Conservation (phyloP, 352 stramenopile genomes). For the Discostella stelligera region DNA sequence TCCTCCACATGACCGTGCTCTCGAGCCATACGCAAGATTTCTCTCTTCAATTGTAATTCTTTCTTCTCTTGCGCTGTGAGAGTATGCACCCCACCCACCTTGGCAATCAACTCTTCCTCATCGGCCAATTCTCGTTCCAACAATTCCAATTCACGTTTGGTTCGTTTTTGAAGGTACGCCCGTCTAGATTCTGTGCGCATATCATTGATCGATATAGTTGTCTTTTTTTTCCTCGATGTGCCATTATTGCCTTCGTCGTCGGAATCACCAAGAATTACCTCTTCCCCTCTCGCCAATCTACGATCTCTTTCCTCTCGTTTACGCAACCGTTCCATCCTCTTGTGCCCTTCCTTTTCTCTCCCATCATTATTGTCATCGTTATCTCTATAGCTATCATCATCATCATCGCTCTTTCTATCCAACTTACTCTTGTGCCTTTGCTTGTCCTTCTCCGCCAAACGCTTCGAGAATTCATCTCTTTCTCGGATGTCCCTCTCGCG, state of each 20-base stretch:
- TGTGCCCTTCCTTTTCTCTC: conserved; percentile 14
- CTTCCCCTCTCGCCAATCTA: conserved; percentile 43
- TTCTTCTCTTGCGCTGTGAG: conserved; percentile 85
- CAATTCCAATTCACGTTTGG: conserved; percentile 95
- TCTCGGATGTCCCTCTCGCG: conserved; percentile 74
- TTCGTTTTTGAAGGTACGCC: conserved; percentile 96
- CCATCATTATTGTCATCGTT: conserved; percentile 42
- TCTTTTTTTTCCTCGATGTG: conserved; percentile 76
- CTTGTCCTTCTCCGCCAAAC: conserved; percentile 67
- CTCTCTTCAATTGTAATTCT: conserved; percentile 85
- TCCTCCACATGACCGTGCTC: conserved; percentile 68
- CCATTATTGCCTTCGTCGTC: conserved; percentile 4
- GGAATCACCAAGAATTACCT: conserved; percentile 16
- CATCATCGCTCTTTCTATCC: conserved; percentile 28
- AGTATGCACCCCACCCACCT: conserved; percentile 67
- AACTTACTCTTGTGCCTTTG: conserved; percentile 53
- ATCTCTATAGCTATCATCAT: conserved; percentile 37
- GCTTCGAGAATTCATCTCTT: conserved; percentile 78
- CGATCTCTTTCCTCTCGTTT: conserved; percentile 62
- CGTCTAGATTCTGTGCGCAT: conserved; percentile 91
- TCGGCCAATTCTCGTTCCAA: conserved; percentile 87
- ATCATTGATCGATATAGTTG: conserved; percentile 45
- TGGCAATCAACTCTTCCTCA: conserved; percentile 87
- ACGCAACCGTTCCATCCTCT: conserved; percentile 45
- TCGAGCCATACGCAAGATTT: conserved; percentile 89